Conservation (phyloP, 2,329 filamentous ascomycete genomes). For the Alternaria ventricosa region DNA sequence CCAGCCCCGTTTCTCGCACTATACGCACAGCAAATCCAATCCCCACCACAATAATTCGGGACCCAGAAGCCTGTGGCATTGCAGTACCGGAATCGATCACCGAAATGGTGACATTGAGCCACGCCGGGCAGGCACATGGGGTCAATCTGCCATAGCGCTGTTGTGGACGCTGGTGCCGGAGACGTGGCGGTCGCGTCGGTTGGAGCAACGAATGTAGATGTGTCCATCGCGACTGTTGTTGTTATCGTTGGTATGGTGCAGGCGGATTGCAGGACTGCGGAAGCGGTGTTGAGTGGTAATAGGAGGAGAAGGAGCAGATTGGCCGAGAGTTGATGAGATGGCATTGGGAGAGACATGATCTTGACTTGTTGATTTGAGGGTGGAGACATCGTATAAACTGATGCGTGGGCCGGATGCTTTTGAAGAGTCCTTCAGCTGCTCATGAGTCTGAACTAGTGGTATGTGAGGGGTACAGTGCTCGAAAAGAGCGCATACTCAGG, state of each 20-base stretch:
- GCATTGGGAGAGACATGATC: background rate
- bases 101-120: background rate
- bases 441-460: background rate
- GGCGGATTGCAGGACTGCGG: background rate
- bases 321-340: background rate
- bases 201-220: background rate
- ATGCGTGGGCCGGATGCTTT: background rate
- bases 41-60: background rate
- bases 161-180: background rate
- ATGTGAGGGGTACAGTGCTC: background rate
- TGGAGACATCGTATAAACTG: background rate
- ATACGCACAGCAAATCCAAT: slow-evolving; percentile 1
- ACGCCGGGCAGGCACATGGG: background rate
- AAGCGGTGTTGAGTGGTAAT: background rate
- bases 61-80: background rate
- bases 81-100: background rate
- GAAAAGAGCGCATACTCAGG: background rate
- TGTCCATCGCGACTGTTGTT: background rate
- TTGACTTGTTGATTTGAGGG: background rate
- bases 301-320: background rate
- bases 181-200: background rate
- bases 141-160: background rate
- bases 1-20: background rate
- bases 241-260: background rate
- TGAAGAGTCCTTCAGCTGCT: background rate